Percentiles rank a stretch among this genome's conserved stretches.
These are phyloP conservation scores for Tubosaeta sp. DNA, from an alignment of 768 basidiomycete species.

Conservation along the genomic window DNA sequence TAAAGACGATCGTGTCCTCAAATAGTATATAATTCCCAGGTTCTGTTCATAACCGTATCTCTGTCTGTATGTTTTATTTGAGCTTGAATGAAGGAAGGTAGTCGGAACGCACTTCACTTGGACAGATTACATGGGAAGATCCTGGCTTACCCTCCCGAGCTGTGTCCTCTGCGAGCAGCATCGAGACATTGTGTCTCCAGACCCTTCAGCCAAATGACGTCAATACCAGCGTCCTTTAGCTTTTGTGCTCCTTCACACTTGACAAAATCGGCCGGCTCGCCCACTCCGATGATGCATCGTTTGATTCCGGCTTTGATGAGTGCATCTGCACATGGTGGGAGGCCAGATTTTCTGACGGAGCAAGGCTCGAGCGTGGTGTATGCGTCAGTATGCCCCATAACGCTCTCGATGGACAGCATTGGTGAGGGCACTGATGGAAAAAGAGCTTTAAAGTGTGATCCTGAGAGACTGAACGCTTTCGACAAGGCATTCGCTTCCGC, in stretches of 20 bases:
- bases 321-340: constrained; percentile 81
- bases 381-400: constrained; percentile 61
- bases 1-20: not conserved
- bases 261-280: constrained; percentile 93
- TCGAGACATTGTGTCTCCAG: constrained; percentile 77
- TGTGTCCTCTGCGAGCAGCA: constrained; percentile 65
- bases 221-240: constrained; percentile 64
- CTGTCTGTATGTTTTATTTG: not conserved
- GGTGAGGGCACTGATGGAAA: constrained; percentile 33
- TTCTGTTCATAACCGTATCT: not conserved
- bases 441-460: constrained; percentile 39
- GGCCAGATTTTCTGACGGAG: constrained; percentile 81
- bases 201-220: constrained; percentile 70
- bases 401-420: constrained; percentile 35
- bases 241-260: constrained; percentile 81
- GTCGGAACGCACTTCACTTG: constrained; percentile 2
- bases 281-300: constrained; percentile 82
- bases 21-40: not conserved
- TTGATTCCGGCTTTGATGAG: constrained; percentile 67
- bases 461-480: constrained; percentile 54
- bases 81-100: not conserved
- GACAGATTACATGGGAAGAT: not conserved
- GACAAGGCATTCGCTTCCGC: constrained; percentile 91
- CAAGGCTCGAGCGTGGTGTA: constrained; percentile 99
- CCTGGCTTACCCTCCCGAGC: not conserved